Evolutionary conservation across 352 stramenopile species (phyloP).

Genomic region (Blastocystis sp.): DNA sequence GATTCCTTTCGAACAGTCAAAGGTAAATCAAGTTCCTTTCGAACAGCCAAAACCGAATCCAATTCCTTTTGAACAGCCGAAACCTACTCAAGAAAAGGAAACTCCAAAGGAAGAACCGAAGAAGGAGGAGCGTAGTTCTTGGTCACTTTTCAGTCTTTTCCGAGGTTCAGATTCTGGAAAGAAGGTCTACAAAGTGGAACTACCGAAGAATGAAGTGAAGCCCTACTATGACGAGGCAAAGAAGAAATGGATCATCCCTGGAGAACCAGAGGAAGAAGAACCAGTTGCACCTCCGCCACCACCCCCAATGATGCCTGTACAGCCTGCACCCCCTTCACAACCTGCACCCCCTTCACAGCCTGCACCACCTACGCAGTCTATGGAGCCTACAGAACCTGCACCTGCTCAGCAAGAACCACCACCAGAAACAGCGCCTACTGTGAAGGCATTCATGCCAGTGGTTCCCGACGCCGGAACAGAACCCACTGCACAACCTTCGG

Average conservation of each 20-base stretch:
- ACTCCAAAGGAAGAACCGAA: neutral
- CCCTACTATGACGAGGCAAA: conserved; percentile 62
- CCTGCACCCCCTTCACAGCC: neutral
- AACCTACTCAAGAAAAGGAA: neutral
- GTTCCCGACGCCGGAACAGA: neutral
- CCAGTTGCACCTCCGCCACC: neutral
- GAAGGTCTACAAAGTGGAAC: conserved; percentile 61
- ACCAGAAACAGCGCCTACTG: neutral
- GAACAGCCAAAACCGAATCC: neutral
- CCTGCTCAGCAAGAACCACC: neutral
- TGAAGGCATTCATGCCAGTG: neutral
- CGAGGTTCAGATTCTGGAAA: conserved; percentile 19
- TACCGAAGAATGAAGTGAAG: conserved; percentile 57
- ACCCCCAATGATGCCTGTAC: neutral
- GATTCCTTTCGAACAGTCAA: neutral
- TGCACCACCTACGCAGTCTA: neutral
- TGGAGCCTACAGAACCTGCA: neutral
- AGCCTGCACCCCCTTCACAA: neutral
- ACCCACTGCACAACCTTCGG: neutral
- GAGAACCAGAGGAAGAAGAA: conserved; percentile 39
- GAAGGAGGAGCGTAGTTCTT: conserved; percentile 13
- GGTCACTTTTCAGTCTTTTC: conserved; percentile 53
- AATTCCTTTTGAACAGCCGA: neutral
- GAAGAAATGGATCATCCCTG: conserved; percentile 61
- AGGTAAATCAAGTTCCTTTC: neutral